These are phyloP conservation scores for Pyrenula aspistea DNA, from an alignment of 495 filamentous ascomycete species.

Conservation along the genomic window DNA sequence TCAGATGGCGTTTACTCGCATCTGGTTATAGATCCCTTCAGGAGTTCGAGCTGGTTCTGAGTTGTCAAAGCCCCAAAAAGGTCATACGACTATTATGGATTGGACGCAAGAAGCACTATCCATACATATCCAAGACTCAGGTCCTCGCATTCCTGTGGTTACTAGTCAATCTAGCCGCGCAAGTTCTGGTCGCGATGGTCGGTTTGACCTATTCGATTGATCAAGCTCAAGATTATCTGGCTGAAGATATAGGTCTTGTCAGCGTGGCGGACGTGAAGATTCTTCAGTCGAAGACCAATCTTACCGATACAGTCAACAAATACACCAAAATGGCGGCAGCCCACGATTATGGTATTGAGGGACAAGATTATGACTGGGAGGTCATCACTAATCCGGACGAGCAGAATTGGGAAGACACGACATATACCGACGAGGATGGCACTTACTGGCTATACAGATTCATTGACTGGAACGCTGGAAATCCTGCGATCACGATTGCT, in stretches of 20 bases:
- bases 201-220: not conserved
- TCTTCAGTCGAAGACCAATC: not conserved
- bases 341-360: not conserved
- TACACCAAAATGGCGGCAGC: not conserved
- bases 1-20: not conserved
- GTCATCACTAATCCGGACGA: not conserved
- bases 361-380: not conserved
- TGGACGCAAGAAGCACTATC: not conserved
- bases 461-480: not conserved
- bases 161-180: not conserved
- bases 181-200: not conserved
- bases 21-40: not conserved
- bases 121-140: not conserved
- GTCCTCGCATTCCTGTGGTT: not conserved
- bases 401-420: not conserved
- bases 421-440: not conserved
- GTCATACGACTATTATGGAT: not conserved
- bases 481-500: not conserved
- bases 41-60: not conserved
- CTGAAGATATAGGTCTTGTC: not conserved
- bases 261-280: not conserved
- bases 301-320: not conserved
- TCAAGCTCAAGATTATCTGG: not conserved
- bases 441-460: not conserved
- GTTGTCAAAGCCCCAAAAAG: not conserved